Base-by-base conservation (phyloP, 2,329 filamentous ascomycete species). In the Aspergillus jensenii region DNA sequence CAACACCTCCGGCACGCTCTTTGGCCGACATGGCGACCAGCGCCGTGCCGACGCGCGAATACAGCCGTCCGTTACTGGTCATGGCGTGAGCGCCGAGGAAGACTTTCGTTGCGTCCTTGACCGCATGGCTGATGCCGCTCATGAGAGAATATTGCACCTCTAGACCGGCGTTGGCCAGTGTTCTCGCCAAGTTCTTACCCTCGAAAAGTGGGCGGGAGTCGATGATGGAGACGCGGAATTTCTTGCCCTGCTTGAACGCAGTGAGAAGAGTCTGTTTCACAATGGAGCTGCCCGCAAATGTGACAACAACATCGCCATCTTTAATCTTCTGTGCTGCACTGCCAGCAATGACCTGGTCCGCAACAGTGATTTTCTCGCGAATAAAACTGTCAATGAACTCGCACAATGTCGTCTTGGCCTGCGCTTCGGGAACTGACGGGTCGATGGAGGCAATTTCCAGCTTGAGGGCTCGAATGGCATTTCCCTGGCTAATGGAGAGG, bases 401-500 rank as follows among this genome's bases (percentile, higher is more conserved):
- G 70, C 88, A 87, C 12, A 99, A 84, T 25, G 87, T 81, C 56
- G 87, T 83, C 78, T 96, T 97, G 25, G 93, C 93, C 48, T 90
- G 87, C 19, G 85, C 79, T 71, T 99, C 93, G 31, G 90, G 87
- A 2, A 89, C 85, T 66, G 93, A 90, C 41, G 93, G 91, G 68
- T 97, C 92, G 58, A 97, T 88, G 66, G 91, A 91, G 68, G 91
- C 90, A 71, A 99, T 93, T 68, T 91, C 87, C 48, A 96, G 86
- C 80, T 99, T 99, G 50, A 99, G 83, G 82, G 92, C 93, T 55
- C 95, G 87, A 71, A 99, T 96, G 37, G 92, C 92, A 74, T 98
- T 99, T 60, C 95, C 95, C 88, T 98, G 96, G 61, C 91, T 91
- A 76, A 96, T 95, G 65, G 91, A 96, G 77, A 99, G 90, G 35